Conservation (phyloP, 2,329 filamentous ascomycete genomes). For the Madurella fahalii region DNA sequence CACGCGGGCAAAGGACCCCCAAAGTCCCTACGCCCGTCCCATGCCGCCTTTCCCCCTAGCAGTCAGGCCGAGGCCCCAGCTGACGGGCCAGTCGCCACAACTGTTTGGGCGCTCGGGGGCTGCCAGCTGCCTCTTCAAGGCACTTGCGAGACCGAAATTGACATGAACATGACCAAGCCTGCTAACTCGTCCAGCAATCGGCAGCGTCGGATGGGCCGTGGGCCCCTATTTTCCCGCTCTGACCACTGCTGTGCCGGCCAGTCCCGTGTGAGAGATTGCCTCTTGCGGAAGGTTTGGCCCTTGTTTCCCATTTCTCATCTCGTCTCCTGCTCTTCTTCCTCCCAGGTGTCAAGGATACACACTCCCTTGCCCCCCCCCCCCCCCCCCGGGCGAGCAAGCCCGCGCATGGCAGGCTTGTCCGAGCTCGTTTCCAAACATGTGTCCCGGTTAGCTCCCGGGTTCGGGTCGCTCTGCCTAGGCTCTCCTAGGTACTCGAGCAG, state of each 20-base stretch:
- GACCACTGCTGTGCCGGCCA: conserved; percentile 26
- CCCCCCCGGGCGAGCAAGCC: conserved; percentile 21
- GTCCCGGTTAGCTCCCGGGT: conserved; percentile 19
- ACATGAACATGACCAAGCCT: conserved; percentile 30
- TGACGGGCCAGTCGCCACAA: conserved; percentile 16
- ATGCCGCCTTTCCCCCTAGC: conserved; percentile 13
- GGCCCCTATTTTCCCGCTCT: conserved; percentile 21
- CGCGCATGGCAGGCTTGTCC: conserved; percentile 20
- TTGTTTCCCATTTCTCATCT: conserved; percentile 21
- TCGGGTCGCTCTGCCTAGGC: conserved; percentile 21
- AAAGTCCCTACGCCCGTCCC: conserved; percentile 1
- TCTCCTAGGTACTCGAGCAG: conserved; percentile 13
- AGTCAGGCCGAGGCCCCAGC: conserved; percentile 20
- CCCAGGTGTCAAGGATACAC: conserved; percentile 15
- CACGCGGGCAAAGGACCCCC: conserved; percentile 24
- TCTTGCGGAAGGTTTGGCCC: conserved; percentile 30
- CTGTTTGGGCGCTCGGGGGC: conserved; percentile 6
- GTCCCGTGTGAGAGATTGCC: conserved; percentile 28
- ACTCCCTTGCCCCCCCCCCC: too few species aligned
- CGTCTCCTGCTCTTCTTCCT: conserved; percentile 5
- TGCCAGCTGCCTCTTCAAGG: conserved; percentile 23
- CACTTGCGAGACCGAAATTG: conserved; percentile 17
- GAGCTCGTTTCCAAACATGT: conserved; percentile 25
- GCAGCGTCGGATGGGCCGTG: conserved; percentile 20
- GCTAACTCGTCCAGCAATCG: conserved; percentile 14